Evolutionary conservation across 768 basidiomycete species (phyloP), one percentile per base, ranked within the genome.

Genomic region (Lentinula detonsa): DNA sequence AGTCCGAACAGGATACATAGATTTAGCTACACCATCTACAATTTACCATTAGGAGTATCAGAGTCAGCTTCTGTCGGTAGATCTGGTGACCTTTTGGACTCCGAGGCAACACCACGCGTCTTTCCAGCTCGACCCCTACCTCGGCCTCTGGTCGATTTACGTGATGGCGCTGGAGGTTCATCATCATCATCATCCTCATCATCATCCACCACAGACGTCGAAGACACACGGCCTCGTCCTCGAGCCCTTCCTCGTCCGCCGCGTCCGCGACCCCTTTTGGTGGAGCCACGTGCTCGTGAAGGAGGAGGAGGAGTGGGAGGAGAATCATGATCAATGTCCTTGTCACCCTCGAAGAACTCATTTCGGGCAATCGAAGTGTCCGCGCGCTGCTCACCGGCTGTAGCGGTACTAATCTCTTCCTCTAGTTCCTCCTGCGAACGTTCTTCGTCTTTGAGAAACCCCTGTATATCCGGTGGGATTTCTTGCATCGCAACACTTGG

Each of bases 401-500:
- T 65, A 2, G 82, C 81, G 8, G 83, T 74, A 69, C 85, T 61
- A 37, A 71, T 74, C 64, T 91, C 91, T 62, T 91, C 90, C 56
- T 85, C 85, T 68, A 80, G 85, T 68, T 91, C 88, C 43, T 88
- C 89, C 15, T 74, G 73, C 34, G 80, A 85, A 58, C 80, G 75
- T 34, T 90, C 86, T 69, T 93, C 91, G 58, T 88, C 85, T 4
- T 81, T 85, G 33, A 95, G 72, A 68, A 91, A 81, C 1, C 85
- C 89, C 63, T 87, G 88, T 15, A 99, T 75, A 67, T 95, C 90
- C 0, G 95, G 95, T 3, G 97, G 96, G 31, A 98, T 92, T 73
- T 98, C 94, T 68, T 94, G 91, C 91, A 98, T 91, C 65, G 86
- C 86, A 9, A 98, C 93, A 69, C 92, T 94, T n/a, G 96, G 96